phyloP scores from a whole-genome alignment of 164 flowering plant species.

The Kalanchoe fedtschenkoi region DNA sequence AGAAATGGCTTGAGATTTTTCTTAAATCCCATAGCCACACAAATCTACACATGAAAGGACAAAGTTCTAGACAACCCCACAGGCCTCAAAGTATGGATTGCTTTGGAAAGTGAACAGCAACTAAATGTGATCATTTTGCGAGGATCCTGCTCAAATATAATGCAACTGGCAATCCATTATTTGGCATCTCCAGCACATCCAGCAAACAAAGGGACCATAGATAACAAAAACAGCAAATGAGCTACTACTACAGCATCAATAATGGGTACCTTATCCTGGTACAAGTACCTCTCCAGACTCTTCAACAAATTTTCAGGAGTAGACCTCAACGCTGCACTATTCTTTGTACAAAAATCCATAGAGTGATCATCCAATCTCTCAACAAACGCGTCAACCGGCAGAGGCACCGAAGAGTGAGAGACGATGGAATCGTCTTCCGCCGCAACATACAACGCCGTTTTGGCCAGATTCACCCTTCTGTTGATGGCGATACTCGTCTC shows the following conservation, averaged over 20 bases:
- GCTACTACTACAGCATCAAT: background rate
- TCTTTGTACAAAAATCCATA: constrained; percentile 46
- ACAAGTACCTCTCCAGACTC: constrained; percentile 55
- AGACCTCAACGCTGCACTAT: constrained; percentile 30
- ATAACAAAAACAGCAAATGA: too few species aligned
- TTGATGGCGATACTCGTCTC: constrained; percentile 67
- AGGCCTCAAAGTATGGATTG: too few species aligned
- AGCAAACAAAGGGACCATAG: too few species aligned
- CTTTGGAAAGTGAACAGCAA: too few species aligned
- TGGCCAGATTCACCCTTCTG: constrained; percentile 53
- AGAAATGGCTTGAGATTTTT: background rate
- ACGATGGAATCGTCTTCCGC: constrained; percentile 81
- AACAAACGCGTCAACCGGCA: constrained; percentile 65
- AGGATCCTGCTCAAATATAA: too few species aligned
- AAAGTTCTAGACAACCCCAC: too few species aligned
- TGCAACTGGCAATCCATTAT: too few species aligned
- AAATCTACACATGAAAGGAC: too few species aligned
- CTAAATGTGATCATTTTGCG: too few species aligned
- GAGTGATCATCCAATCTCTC: constrained; percentile 58
- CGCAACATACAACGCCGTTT: constrained; percentile 56
- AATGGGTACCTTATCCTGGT: constrained; percentile 40
- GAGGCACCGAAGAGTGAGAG: constrained; percentile 73
- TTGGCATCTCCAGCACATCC: too few species aligned
- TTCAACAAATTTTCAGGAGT: constrained; percentile 49
- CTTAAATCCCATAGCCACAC: background rate